A percentile compares a stretch with the other conserved stretches of the same genome.
Evolutionary conservation across 1,139 yeast genomes (phyloP).

Genomic region (Suhomyces atakaporum): DNA sequence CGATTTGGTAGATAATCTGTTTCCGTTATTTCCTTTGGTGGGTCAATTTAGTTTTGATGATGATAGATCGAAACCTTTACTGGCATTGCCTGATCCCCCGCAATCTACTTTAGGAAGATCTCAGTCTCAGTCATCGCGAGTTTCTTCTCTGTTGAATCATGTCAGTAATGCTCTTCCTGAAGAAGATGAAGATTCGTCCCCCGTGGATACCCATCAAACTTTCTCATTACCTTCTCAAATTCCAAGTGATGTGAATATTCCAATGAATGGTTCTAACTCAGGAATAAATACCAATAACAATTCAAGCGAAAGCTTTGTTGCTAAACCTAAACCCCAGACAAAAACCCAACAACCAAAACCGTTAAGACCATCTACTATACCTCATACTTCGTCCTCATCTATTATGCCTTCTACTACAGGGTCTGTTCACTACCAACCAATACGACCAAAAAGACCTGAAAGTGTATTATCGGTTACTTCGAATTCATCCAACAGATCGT

Average conservation of each 20-base stretch:
- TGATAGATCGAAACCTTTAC: conserved; percentile 40
- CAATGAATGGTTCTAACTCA: conserved; percentile 1
- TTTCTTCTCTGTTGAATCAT: conserved; percentile 9
- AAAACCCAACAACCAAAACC: conserved; percentile 26
- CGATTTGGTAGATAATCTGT: conserved; percentile 32
- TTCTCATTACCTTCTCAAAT: conserved; percentile 1
- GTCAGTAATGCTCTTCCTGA: conserved; percentile 7
- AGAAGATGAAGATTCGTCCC: conserved; percentile 6
- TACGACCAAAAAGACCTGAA: conserved; percentile 44
- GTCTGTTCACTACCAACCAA: conserved; percentile 25
- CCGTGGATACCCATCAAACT: background rate
- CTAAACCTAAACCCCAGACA: conserved; percentile 5
- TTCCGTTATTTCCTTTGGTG: conserved; percentile 55
- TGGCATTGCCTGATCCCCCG: conserved; percentile 25
- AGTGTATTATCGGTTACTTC: conserved; percentile 45
- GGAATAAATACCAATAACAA: conserved; percentile 5
- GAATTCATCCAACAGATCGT: conserved; percentile 33
- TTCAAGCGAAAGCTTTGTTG: conserved; percentile 7
- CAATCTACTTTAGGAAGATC: conserved; percentile 8
- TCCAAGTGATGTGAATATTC: conserved; percentile 1
- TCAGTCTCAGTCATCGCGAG: conserved; percentile 10
- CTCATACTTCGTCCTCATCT: conserved; percentile 15
- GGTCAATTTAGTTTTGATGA: conserved; percentile 47
- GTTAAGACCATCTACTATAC: conserved; percentile 15
- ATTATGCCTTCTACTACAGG: conserved; percentile 20